phyloP scores from a whole-genome alignment of 345 rosid genomes.

The Gossypium rotundifolium region DNA sequence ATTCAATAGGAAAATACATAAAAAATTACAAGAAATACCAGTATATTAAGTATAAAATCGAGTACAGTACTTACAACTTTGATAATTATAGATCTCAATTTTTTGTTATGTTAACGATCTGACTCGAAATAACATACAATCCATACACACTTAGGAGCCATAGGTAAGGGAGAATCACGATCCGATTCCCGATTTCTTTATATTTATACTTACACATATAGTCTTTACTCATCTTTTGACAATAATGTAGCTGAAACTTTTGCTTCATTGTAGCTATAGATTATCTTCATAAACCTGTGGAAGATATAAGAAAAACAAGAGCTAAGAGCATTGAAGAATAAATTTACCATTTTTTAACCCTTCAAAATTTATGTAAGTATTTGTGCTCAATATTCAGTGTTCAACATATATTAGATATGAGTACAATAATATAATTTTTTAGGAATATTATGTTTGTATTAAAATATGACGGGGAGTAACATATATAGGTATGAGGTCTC shows the following conservation, averaged over 20 bases:
- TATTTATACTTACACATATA: neutral
- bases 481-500: neutral
- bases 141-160: neutral
- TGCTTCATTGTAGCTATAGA: conserved; percentile 42
- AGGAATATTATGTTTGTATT: no score
- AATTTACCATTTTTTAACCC: neutral
- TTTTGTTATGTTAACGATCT: neutral
- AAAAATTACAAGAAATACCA: neutral
- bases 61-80: conserved; percentile 11
- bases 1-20: neutral
- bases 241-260: neutral
- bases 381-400: neutral
- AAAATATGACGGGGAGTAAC: no score
- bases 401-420: neutral
- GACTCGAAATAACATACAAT: neutral
- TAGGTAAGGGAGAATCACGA: neutral
- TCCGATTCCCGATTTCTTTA: neutral
- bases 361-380: neutral
- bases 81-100: neutral
- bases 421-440: no score
- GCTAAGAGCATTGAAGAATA: neutral
- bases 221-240: neutral
- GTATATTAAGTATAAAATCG: neutral
- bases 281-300: conserved; percentile 52
- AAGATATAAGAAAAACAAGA: neutral